Conservation (phyloP, 1,284 basidiomycete species). For the Boletus smithii region DNA sequence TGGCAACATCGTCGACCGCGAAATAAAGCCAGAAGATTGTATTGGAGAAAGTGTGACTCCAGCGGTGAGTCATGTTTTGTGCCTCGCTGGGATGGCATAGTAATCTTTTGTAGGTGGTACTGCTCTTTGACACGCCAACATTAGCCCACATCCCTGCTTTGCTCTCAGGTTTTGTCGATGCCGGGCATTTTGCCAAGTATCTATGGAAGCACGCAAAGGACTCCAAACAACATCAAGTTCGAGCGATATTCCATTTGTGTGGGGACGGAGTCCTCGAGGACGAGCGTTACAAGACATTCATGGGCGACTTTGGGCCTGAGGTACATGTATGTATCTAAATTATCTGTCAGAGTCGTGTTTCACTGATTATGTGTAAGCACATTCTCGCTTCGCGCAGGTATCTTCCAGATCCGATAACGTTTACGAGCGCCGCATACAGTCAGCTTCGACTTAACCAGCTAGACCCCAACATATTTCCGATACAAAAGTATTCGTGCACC, state of each 20-base stretch:
- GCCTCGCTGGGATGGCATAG: background rate
- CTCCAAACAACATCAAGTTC: conserved; percentile 46
- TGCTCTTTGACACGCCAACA: conserved; percentile 63
- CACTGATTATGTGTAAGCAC: conserved; percentile 47
- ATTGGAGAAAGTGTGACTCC: conserved; percentile 51
- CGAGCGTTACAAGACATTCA: conserved; percentile 67
- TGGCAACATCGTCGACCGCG: conserved; percentile 37
- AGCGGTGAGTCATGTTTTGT: conserved; percentile 37
- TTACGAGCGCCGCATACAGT: conserved; percentile 70
- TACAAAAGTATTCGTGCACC: conserved; percentile 54
- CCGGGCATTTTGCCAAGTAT: conserved; percentile 50
- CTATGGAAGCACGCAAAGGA: conserved; percentile 42
- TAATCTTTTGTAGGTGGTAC: conserved; percentile 43
- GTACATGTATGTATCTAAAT: conserved; percentile 49
- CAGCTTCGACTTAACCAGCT: conserved; percentile 72
- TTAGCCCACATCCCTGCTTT: conserved; percentile 60
- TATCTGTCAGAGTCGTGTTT: background rate
- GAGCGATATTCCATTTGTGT: conserved; percentile 63
- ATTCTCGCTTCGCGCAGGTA: conserved; percentile 61
- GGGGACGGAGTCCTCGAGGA: conserved; percentile 70
- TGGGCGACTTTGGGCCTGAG: conserved; percentile 56
- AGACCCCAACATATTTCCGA: conserved; percentile 71
- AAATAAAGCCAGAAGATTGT: conserved; percentile 57
- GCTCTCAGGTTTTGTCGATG: conserved; percentile 48
- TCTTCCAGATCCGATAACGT: conserved; percentile 66